Evolutionary conservation across 2,329 filamentous ascomycete genomes (phyloP), one percentile per base, ranked within the genome.

Genomic region (Metarhizium anisopliae): DNA sequence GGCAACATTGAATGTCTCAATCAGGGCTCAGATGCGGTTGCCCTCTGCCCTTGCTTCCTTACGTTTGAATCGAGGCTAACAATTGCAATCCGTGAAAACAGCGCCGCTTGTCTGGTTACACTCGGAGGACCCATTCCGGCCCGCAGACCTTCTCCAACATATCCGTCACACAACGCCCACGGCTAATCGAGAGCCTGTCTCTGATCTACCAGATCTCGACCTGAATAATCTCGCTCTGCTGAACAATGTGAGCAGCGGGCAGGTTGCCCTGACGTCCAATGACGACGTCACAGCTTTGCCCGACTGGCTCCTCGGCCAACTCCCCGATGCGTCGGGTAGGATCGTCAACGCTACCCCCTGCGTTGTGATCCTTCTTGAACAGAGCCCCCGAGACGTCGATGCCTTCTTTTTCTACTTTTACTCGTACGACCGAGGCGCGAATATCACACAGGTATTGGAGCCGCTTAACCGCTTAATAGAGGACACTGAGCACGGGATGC

Each of bases 321-420:
- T 50, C 4, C 65, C 66, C 3, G 64, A 66, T 42, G 58, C 42
- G 2, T 38, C 40, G 8, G 66, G 66, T 14, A 49, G 11, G 16
- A 57, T 63, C 2, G 60, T 42, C 38, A 63, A 66, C 18, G 58
- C 63, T 6, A 67, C 66, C 5, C 55, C 66, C 1, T 67, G 63
- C 52, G 64, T 66, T 6, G 64, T 68, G 25, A 54, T 68, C 18
- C 51, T 68, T 3, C 61, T 67, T 0, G 62, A 65, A 29, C 58
- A 60, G 54, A 54, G 36, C 35, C 29, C 56, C 5, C 43, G 45
- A 1, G 58, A 63, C 6, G 4, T 65, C 1, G 66, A 67, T 30
- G 67, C 61, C 1, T 69, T 69, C 29, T 69, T 62, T 58, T 69
- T 67, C 35, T 69, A 69, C 55, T 69, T 69, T 43, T 68, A 69